These are phyloP conservation scores for Emmonsiellopsis sp. DNA, from an alignment of 2,329 filamentous ascomycete species.

Conservation along the genomic window DNA sequence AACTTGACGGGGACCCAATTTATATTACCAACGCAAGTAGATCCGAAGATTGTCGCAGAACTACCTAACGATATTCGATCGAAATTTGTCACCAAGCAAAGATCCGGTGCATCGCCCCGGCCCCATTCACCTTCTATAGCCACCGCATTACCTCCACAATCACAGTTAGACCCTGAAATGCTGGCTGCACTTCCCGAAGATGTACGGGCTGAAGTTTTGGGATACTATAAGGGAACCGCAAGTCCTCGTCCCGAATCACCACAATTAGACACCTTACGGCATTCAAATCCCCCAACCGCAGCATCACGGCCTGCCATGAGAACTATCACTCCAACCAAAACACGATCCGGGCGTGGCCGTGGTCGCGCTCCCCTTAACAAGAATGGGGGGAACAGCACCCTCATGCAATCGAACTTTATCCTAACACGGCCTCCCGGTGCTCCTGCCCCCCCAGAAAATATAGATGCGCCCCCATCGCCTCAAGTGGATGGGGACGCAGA, in stretches of 20 bases:
- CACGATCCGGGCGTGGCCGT: conserved; percentile 41
- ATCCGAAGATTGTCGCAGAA: conserved; percentile 71
- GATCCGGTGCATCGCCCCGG: conserved; percentile 15
- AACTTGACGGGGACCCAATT: conserved; percentile 87
- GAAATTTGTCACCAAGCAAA: conserved; percentile 56
- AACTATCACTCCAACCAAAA: conserved; percentile 56
- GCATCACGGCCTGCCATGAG: conserved; percentile 27
- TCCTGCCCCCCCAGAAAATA: conserved; percentile 10
- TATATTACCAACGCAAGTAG: conserved; percentile 70
- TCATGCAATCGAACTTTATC: conserved; percentile 67
- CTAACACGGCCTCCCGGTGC: conserved; percentile 22
- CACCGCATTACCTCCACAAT: conserved; percentile 48
- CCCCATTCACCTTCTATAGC: conserved; percentile 24
- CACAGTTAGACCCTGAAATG: conserved; percentile 76
- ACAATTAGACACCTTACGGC: conserved; percentile 30
- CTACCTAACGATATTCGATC: conserved; percentile 74
- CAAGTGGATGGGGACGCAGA: conserved; percentile 20
- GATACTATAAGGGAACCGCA: conserved; percentile 48
- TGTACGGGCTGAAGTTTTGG: conserved; percentile 73
- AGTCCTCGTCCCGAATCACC: conserved; percentile 24
- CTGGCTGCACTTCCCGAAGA: conserved; percentile 77
- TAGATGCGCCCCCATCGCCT: conserved; percentile 16
- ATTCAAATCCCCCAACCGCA: conserved; percentile 39
- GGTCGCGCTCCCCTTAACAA: conserved; percentile 43
- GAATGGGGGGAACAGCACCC: conserved; percentile 46